Evolutionary conservation across 768 basidiomycete species (phyloP), one percentile per base, ranked within the genome.

Genomic region (Hortiboletus flavorubellus): DNA sequence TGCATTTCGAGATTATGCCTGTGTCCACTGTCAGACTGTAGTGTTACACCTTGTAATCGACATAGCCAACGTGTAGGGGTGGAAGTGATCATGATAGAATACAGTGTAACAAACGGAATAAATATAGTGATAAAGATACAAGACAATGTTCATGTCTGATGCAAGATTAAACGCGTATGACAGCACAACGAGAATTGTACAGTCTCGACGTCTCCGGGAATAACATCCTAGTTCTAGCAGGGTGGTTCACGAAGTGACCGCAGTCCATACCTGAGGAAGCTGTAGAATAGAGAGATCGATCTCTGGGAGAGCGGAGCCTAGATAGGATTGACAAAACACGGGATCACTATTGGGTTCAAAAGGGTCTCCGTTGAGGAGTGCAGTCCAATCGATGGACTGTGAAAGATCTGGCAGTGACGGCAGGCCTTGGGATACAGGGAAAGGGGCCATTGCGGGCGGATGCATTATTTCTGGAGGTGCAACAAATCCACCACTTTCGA

Each of bases 361-460:
- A 4, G 34, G 29, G 15, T 43, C 29, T 31, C 29, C 37, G 4
- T 49, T 39, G 38, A 64, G 37, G 4, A 63, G 55, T 33, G 26
- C 15, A 3, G 49, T 58, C 63, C 56, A 64, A 23, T 61, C 56
- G 15, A 64, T 51, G 42, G 48, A 1, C 44, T 48, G 37, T 16
- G 57, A 59, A 15, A 35, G 3, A 23, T 45, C 29, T 1, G 35
- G 14, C 4, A 46, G 33, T 39, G 15, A 5, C 10, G 33, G 37
- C 14, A 49, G 16, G 14, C 4, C 41, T 29, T 47, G 23, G 2
- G 38, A 8, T 21, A 29, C 21, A 23, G 26, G 2, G 12, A 30
- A 31, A 14, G 42, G 3, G 23, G 41, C 2, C 12, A 31, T 16
- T 1, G 26, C 12, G 4, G 39, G 10, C 11, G 15, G 11, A 8